Base-by-base conservation (phyloP, 2,329 filamentous ascomycete species). In the Ophiostoma angusticollis region DNA sequence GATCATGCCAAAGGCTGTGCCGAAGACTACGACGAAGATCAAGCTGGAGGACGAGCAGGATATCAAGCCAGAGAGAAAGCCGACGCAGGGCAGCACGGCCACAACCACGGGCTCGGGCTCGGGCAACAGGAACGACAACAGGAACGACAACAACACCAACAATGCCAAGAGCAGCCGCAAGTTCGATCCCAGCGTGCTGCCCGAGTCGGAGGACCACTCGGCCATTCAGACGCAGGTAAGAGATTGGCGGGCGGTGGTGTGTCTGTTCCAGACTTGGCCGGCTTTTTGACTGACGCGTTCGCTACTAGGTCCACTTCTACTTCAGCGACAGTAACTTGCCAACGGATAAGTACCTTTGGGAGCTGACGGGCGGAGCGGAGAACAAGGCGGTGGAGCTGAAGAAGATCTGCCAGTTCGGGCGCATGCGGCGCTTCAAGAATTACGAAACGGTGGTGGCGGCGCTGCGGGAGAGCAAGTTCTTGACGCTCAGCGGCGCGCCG, bases 251-350 rank as follows among this genome's bases (percentile, higher is more conserved):
- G 13, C 16, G 8, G 30, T n/a, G n/a, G 9, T 25, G 14, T 35
- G 18, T 22, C 18, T 42, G 9, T 32, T 13, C 14, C 17, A 25
- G 30, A 22, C 8, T 17, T 19, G 29, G 28, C 33, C 14, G 14
- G 9, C 16, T 16, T 18, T 9, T 35, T n/a, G n/a, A n/a, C n/a
- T n/a, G n/a, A n/a, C n/a, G n/a, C n/a, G n/a, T n/a, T n/a, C n/a
- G n/a, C n/a, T n/a, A n/a, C n/a, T 49, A 93, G 81, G 84, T 94
- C 51, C 86, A 95, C 58, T 95, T 94, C 61, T 95, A 95, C 70
- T 93, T 95, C 62, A 83, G 83, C 53, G 83, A 93, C 59, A 83
- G 80, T 53, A 95, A 95, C 62, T 74, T 98, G 27, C 80, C 81
- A 37, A 78, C 76, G 53, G 93, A 98, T 62, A 82, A 85, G 58